Evolutionary conservation across 176 grass and related monocot species (phyloP), one percentile per base, ranked within the genome.

Genomic region (Carex cristatella): DNA sequence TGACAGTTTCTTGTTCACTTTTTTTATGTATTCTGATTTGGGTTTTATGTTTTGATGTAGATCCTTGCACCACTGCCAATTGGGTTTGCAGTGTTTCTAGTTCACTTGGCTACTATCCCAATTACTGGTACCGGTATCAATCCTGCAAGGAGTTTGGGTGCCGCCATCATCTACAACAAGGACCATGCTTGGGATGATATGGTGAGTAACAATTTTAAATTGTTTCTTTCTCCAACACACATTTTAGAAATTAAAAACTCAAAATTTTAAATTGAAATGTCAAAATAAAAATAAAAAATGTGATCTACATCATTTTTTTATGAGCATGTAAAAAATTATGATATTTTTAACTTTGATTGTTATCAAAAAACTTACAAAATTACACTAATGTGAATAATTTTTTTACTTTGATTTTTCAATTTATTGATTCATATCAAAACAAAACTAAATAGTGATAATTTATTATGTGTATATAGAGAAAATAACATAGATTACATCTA

Each of bases 81-180:
- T 12, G 94, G 94, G 0, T 97, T 97, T 87, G 94, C 94, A 3
- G 94, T 97, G 10, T 97, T 97, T 84, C 87, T 97, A 16, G 94
- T 97, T 32, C 94, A 97, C 87, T 89, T 97, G 15, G 94, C 94
- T 4, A 97, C 94, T 44, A 92, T 97, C 83, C 94, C 94, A 78
- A 94, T 97, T 87, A 97, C 94, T 13, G 92, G 94, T 19, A 97
- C 94, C 13, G 94, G 94, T 31, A 97, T 97, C 87, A 97, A 97
- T 69, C 94, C 94, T 0, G 94, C 94, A 0, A 84, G 94, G 42
- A 94, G 90, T 56, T 91, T 97, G 4, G 94, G 94, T 4, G 94
- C 94, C 10, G 94, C 90, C 5, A 94, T 97, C 62, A 78, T 97
- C 87, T 97, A 94, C 90, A 89, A 97, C 90, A 84, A 82, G 69